Percentiles rank a stretch among this genome's conserved stretches.
phyloP scores from a whole-genome alignment of 129 eudicot genomes.

The Logfia minima region DNA sequence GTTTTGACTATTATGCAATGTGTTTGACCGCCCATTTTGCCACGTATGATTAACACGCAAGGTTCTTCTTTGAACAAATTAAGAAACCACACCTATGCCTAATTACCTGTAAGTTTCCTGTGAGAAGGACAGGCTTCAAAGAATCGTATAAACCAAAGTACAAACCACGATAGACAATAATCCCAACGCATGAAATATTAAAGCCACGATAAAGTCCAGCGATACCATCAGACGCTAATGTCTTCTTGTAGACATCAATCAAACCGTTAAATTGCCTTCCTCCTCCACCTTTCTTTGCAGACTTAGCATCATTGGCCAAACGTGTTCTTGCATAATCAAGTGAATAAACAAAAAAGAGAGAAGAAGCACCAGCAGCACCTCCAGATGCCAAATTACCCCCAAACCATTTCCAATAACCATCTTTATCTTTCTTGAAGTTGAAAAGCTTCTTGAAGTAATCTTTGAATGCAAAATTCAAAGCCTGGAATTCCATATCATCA shows the following conservation, averaged over 20 bases:
- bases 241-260: slow-evolving; percentile 65
- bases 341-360: slow-evolving; percentile 60
- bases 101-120: slow-evolving; percentile 49
- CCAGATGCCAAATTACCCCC: slow-evolving; percentile 66
- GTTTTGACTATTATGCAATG: not conserved
- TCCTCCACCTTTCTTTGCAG: slow-evolving; percentile 53
- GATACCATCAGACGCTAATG: slow-evolving; percentile 57
- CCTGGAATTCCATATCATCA: slow-evolving; percentile 34
- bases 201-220: slow-evolving; percentile 70
- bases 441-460: slow-evolving; percentile 63
- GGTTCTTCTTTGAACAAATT: not conserved
- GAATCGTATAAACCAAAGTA: slow-evolving; percentile 69
- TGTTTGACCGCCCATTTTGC: not conserved
- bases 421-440: slow-evolving; percentile 58
- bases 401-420: slow-evolving; percentile 73
- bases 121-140: slow-evolving; percentile 54
- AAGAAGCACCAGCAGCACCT: slow-evolving; percentile 69
- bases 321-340: slow-evolving; percentile 69
- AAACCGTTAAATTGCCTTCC: slow-evolving; percentile 63
- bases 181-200: slow-evolving; percentile 62
- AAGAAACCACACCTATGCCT: not conserved
- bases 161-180: slow-evolving; percentile 61
- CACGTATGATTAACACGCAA: not conserved
- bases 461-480: slow-evolving; percentile 67
- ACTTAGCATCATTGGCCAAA: slow-evolving; percentile 62